Conservation (phyloP, 1,284 basidiomycete genomes). For the Marasmius tenuissimus region DNA sequence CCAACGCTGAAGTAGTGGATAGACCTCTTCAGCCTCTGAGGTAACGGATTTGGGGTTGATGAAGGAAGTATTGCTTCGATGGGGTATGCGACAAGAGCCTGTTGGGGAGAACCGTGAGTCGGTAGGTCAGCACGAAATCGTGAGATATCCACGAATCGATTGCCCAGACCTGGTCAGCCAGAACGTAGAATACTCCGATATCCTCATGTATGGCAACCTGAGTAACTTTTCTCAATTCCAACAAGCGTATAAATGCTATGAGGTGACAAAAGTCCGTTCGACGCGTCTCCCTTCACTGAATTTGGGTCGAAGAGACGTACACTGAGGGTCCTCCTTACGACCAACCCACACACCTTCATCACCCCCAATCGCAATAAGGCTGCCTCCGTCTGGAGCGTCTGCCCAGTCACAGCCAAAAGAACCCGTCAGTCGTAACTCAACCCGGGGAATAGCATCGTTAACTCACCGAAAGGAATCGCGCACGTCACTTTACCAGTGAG, state of each 20-base stretch:
- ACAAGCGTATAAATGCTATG: conserved; percentile 81
- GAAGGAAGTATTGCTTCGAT: conserved; percentile 95
- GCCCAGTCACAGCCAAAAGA: no score
- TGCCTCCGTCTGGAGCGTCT: background rate
- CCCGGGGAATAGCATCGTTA: background rate
- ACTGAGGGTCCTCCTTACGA: background rate
- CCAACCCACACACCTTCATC: background rate
- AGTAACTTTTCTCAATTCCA: conserved; percentile 88
- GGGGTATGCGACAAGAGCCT: conserved; percentile 86
- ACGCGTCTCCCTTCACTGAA: background rate
- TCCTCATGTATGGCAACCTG: conserved; percentile 95
- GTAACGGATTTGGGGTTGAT: conserved; percentile 58
- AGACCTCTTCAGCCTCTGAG: conserved; percentile 80
- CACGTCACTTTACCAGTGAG: background rate
- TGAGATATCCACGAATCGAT: background rate
- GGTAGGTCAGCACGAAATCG: background rate
- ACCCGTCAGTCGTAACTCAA: no score
- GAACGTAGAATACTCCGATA: conserved; percentile 92
- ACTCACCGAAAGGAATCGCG: background rate
- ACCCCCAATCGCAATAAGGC: background rate
- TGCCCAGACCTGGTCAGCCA: conserved; percentile 84
- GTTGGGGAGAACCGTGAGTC: background rate
- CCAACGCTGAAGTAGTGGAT: conserved; percentile 96
- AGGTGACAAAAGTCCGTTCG: background rate
- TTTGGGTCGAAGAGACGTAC: background rate